Base-by-base conservation (phyloP, 2,329 filamentous ascomycete genomes). In the Gnomoniopsis sp. region DNA sequence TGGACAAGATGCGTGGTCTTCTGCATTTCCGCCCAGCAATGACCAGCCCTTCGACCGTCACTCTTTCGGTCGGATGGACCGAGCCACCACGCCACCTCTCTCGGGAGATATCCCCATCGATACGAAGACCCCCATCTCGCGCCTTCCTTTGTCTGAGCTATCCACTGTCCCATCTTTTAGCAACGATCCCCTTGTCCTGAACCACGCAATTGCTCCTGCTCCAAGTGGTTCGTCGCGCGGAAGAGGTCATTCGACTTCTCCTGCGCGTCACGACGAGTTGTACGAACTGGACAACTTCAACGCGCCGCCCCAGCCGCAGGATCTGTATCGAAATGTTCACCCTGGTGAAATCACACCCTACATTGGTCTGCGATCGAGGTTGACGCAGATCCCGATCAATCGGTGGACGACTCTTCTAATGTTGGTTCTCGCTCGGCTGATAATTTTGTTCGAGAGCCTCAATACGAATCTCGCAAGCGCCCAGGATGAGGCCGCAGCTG, bases 301-400 rank as follows among this genome's bases (percentile, higher is more conserved):
- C 71, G 15, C 62, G 61, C 65, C 63, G 64, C 70, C 82, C 71
- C 80, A 80, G 71, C 87, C 89, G 63, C 82, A 85, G 73, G 19
- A 49, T 6, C 23, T 26, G 7, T 26, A 43, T 12, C 22, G 21
- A 10, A 33, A 50, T 15, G 44, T 41, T 2, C 30, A 38, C 11
- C 23, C 52, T 6, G 84, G 84, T 71, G 85, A 85, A 70, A 82
- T 89, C 69, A 97, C 92, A 64, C 93, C 95, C 62, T 98, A 98
- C 73, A 89, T 99, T 63, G 92, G 93, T 67, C 86, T 97, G 70
- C 86, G 87, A 69, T 88, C 93, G 67, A 88, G 93, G 68, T 83
- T 98, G 68, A 98, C 95, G 54, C 95, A 99, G 79, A 83, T 96
- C 73, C 97, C 93, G 92, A 87, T 99, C 77, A 98, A 99, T 79